A percentile compares a stretch with the other conserved stretches of the same genome.
phyloP scores from a whole-genome alignment of 805 yeast species.

The Komagataella pastoris region DNA sequence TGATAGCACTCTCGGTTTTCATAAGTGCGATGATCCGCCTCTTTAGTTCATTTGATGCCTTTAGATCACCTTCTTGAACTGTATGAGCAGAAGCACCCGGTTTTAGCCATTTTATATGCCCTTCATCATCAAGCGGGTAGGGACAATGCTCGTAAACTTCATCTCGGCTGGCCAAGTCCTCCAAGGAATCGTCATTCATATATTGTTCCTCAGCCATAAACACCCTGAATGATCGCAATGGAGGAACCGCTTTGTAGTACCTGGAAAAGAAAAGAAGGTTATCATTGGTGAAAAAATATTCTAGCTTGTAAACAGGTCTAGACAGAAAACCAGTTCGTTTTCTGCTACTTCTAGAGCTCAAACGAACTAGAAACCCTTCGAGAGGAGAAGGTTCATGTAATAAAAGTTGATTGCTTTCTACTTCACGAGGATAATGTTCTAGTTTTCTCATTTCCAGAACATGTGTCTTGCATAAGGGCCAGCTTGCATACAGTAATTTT shows the following conservation, averaged over 20 bases:
- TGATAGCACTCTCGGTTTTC: slow-evolving; percentile 48
- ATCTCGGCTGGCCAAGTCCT: slow-evolving; percentile 16
- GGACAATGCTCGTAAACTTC: slow-evolving; percentile 35
- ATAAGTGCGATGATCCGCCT: slow-evolving; percentile 43
- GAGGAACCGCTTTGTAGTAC: slow-evolving; percentile 48
- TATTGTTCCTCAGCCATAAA: slow-evolving; percentile 3
- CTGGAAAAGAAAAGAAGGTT: slow-evolving; percentile 46
- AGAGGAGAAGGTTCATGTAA: slow-evolving; percentile 53
- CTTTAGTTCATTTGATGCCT: slow-evolving; percentile 53
- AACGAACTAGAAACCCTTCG: slow-evolving; percentile 66
- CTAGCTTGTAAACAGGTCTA: slow-evolving; percentile 32
- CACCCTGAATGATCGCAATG: slow-evolving; percentile 17
- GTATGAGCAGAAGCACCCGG: slow-evolving; percentile 20
- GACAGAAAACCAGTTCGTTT: slow-evolving; percentile 10
- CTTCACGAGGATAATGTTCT: slow-evolving; percentile 22
- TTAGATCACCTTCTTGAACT: slow-evolving; percentile 34
- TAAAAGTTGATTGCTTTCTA: slow-evolving; percentile 9
- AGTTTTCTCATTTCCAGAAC: slow-evolving; percentile 48
- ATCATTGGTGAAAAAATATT: slow-evolving; percentile 53
- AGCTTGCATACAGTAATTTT: slow-evolving; percentile 25
- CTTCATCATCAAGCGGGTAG: slow-evolving; percentile 34
- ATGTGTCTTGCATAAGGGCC: slow-evolving; percentile 30
- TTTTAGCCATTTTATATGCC: slow-evolving; percentile 52
- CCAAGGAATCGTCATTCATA: slow-evolving; percentile 10
- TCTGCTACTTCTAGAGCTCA: slow-evolving; percentile 37